Percentiles rank a stretch among this genome's conserved stretches.
These are phyloP conservation scores for Sphagnurus paluster DNA, from an alignment of 1,284 basidiomycete species.

Conservation along the genomic window DNA sequence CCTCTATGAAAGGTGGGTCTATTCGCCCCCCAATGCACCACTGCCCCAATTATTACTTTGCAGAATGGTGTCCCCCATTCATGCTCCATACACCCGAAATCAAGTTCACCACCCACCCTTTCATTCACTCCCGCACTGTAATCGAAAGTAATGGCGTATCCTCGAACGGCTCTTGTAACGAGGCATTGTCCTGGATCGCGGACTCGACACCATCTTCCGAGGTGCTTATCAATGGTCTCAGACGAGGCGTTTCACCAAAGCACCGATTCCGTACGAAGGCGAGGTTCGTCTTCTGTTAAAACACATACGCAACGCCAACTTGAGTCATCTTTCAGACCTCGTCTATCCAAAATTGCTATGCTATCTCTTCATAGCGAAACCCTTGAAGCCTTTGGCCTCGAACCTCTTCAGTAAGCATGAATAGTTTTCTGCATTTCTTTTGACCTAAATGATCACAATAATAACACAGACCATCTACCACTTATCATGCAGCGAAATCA, in stretches of 20 bases:
- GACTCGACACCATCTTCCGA: slow-evolving; percentile 46
- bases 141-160: slow-evolving; percentile 27
- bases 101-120: slow-evolving; percentile 56
- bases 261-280: slow-evolving; percentile 61
- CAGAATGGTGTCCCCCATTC: slow-evolving; percentile 48
- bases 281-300: slow-evolving; percentile 41
- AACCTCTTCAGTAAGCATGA: slow-evolving; percentile 13
- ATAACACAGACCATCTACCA: slow-evolving; percentile 13
- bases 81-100: slow-evolving; percentile 49
- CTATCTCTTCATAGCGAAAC: slow-evolving; percentile 40
- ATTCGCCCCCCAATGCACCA: slow-evolving; percentile 2
- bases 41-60: not conserved
- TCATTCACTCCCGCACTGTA: slow-evolving; percentile 56
- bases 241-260: slow-evolving; percentile 72
- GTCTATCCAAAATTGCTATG: slow-evolving; percentile 48
- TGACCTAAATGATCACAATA: slow-evolving; percentile 2
- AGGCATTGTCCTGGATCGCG: slow-evolving; percentile 73
- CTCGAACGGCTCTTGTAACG: slow-evolving; percentile 55
- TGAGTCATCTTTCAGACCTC: slow-evolving; percentile 38
- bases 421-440: not conserved
- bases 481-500: slow-evolving; percentile 35
- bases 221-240: slow-evolving; percentile 74
- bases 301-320: not conserved
- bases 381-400: slow-evolving; percentile 12
- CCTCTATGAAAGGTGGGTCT: slow-evolving; percentile 21